Evolutionary conservation across 768 basidiomycete genomes (phyloP).

Genomic region (Sutorius australiensis): DNA sequence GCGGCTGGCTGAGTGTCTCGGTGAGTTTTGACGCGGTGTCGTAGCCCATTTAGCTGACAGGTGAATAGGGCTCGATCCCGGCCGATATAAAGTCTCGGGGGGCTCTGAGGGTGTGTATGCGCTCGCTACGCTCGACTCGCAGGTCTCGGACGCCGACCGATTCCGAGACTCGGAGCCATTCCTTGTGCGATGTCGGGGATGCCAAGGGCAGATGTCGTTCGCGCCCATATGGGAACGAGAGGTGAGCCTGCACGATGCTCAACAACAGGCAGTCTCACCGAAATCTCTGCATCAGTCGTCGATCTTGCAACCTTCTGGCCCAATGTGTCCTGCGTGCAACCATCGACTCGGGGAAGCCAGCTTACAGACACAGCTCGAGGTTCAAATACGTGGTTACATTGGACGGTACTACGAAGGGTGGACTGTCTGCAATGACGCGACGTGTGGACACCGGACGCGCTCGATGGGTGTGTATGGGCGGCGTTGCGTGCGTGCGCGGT

Average conservation of each 20-base stretch:
- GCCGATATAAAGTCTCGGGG: conserved; percentile 44
- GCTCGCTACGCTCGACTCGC: conserved; percentile 83
- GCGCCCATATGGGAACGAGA: conserved; percentile 55
- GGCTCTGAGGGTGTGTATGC: conserved; percentile 52
- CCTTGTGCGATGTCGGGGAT: conserved; percentile 71
- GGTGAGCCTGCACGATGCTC: conserved; percentile 34
- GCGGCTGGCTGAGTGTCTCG: conserved; percentile 91
- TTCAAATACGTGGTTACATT: conserved; percentile 76
- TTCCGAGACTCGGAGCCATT: conserved; percentile 77
- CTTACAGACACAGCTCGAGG: conserved; percentile 80
- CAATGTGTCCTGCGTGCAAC: conserved; percentile 68
- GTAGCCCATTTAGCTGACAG: background rate
- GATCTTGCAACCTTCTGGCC: conserved; percentile 60
- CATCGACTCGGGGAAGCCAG: conserved; percentile 51
- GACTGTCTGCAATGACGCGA: conserved; percentile 82
- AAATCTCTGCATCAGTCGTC: conserved; percentile 46
- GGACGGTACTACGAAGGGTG: conserved; percentile 84
- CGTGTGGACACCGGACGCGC: conserved; percentile 81
- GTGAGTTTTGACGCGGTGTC: conserved; percentile 38
- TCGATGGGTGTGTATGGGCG: conserved; percentile 92
- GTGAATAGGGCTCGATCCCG: conserved; percentile 54
- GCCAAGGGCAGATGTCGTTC: conserved; percentile 58
- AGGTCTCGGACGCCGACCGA: conserved; percentile 81
- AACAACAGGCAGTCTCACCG: background rate
- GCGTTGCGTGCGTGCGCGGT: conserved; percentile 56